These are phyloP conservation scores for Lolium perenne DNA, from an alignment of 176 grass and related monocot genomes.

Conservation along the genomic window DNA sequence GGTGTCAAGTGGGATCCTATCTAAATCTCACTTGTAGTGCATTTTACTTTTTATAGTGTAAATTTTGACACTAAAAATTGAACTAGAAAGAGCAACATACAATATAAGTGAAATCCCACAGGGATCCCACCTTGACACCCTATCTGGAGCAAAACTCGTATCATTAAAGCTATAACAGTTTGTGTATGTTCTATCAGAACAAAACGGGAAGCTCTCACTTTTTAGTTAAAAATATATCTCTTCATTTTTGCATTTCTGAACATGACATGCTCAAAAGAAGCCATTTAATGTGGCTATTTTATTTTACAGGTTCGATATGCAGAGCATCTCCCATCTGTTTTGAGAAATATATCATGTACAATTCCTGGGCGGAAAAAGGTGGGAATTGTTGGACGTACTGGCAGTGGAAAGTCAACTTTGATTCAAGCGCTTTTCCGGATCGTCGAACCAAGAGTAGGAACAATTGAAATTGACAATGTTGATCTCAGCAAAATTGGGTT, in stretches of 20 bases:
- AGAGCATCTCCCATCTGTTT: slow-evolving; percentile 90
- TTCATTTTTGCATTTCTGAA: background rate
- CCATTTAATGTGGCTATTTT: slow-evolving; percentile 30
- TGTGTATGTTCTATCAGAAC: slow-evolving; percentile 13
- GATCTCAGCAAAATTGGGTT: slow-evolving; percentile 89
- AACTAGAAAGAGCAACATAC: too few species aligned
- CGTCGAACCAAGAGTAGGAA: slow-evolving; percentile 81
- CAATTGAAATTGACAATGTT: slow-evolving; percentile 81
- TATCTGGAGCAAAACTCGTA: background rate
- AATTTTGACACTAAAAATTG: too few species aligned
- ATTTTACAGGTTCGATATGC: slow-evolving; percentile 90
- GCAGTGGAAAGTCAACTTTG: slow-evolving; percentile 91
- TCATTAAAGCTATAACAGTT: slow-evolving; percentile 8
- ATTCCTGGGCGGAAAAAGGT: slow-evolving; percentile 91
- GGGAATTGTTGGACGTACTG: slow-evolving; percentile 90
- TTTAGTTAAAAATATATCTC: background rate
- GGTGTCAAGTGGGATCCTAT: too few species aligned
- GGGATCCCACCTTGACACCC: too few species aligned
- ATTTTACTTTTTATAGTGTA: too few species aligned
- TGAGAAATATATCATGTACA: slow-evolving; percentile 85
- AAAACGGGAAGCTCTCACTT: background rate
- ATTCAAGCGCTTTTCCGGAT: slow-evolving; percentile 89
- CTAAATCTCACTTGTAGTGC: background rate
- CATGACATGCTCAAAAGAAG: slow-evolving; percentile 6
- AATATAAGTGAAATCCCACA: too few species aligned